phyloP scores from a whole-genome alignment of 169 alveolate genomes.

The Plasmodium coatneyi region DNA sequence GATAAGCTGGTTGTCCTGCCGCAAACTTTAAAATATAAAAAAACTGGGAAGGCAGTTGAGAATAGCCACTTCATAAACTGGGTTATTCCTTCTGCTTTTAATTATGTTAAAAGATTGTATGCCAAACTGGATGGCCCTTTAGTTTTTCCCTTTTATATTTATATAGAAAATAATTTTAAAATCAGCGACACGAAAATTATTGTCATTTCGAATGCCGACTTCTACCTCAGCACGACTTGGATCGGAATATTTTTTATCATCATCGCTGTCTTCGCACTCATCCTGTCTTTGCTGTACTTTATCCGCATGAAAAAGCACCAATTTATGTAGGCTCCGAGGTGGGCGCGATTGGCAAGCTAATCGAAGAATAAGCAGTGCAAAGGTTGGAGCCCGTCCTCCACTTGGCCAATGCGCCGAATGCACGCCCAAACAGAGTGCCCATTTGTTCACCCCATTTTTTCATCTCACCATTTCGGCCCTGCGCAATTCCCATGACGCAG shows the following conservation, averaged over 20 bases:
- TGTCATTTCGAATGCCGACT: constrained; percentile 17
- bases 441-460: neutral
- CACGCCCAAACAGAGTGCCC: neutral
- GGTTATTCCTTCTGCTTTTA: constrained; percentile 87
- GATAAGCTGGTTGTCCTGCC: constrained; percentile 53
- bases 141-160: constrained; percentile 81
- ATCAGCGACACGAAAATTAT: constrained; percentile 29
- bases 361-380: neutral
- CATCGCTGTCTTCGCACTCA: constrained; percentile 17
- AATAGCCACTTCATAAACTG: constrained; percentile 89
- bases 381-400: neutral
- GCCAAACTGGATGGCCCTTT: constrained; percentile 83
- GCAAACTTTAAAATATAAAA: constrained; percentile 66
- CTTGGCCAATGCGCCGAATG: neutral
- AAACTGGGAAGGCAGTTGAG: constrained; percentile 85
- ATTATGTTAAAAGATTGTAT: constrained; percentile 83
- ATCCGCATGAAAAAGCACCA: constrained; percentile 47
- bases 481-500: neutral
- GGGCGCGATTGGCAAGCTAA: neutral
- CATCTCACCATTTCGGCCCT: neutral
- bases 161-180: constrained; percentile 70
- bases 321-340: neutral
- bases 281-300: constrained; percentile 14
- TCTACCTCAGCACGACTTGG: constrained; percentile 9
- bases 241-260: constrained; percentile 51